Percentiles rank a stretch among this genome's conserved stretches.
Conservation (phyloP, 2,329 filamentous ascomycete genomes). For the Fusarium algeriense region DNA sequence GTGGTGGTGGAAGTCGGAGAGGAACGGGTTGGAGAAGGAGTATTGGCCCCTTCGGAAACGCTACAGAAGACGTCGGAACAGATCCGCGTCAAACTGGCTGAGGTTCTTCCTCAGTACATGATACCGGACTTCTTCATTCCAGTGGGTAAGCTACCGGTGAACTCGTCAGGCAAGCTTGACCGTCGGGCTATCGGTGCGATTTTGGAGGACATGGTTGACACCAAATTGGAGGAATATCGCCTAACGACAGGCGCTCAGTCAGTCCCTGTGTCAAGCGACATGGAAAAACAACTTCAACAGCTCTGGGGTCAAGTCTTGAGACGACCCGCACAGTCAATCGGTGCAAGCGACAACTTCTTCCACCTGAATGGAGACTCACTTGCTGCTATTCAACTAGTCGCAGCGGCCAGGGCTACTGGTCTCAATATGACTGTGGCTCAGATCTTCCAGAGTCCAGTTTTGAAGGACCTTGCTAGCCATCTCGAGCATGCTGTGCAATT, state of each 20-base stretch:
- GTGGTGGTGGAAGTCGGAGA: background rate
- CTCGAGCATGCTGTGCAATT: accelerated
- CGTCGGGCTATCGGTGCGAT: background rate
- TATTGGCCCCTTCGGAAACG: background rate
- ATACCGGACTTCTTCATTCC: background rate
- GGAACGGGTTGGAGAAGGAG: background rate
- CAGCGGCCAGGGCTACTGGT: background rate
- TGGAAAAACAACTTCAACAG: background rate
- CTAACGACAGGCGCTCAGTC: background rate
- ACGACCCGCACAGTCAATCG: background rate
- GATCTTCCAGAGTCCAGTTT: background rate
- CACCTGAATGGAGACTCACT: background rate
- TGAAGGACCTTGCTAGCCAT: background rate
- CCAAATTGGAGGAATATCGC: background rate
- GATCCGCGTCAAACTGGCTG: background rate
- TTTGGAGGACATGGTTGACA: background rate
- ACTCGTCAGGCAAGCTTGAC: background rate
- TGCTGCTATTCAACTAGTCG: background rate
- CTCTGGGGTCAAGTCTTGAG: background rate
- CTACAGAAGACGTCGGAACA: background rate
- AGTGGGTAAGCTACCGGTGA: background rate
- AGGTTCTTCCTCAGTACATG: constrained; percentile 3
- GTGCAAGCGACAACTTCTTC: constrained; percentile 3
- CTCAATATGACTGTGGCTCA: background rate
- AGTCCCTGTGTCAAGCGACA: background rate